A percentile compares a stretch with the other conserved stretches of the same genome.
These are phyloP conservation scores for Nothophytophthora sp. DNA, from an alignment of 352 stramenopile species.

Conservation along the genomic window DNA sequence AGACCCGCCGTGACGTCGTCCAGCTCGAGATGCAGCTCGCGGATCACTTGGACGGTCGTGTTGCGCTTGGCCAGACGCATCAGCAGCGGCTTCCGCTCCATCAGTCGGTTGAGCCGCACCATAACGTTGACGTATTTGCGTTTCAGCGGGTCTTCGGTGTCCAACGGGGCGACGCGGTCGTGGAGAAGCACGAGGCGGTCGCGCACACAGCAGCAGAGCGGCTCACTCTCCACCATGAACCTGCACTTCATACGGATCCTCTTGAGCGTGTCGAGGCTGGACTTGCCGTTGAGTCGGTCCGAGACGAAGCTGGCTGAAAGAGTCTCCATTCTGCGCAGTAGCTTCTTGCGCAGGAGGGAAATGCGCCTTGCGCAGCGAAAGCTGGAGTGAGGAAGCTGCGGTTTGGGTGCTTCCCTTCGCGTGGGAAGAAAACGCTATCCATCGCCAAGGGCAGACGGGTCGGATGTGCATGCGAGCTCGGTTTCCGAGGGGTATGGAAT, in stretches of 20 bases:
- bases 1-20: conserved; percentile 8
- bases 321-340: too few species aligned
- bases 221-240: conserved; percentile 16
- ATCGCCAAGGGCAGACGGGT: too few species aligned
- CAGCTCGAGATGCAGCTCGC: conserved; percentile 13
- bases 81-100: conserved; percentile 17
- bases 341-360: too few species aligned
- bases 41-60: conserved; percentile 4
- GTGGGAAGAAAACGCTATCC: too few species aligned
- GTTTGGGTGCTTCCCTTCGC: too few species aligned
- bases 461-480: too few species aligned
- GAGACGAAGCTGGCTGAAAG: too few species aligned
- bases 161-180: conserved; percentile 8
- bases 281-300: too few species aligned
- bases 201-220: not conserved
- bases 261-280: conserved; percentile 4
- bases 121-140: conserved; percentile 12
- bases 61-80: conserved; percentile 20
- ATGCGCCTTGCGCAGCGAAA: too few species aligned
- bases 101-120: conserved; percentile 9
- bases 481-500: too few species aligned
- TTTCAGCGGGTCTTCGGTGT: conserved; percentile 46
- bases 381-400: too few species aligned
- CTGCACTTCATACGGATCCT: conserved; percentile 4
- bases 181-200: conserved; percentile 14